Conservation (phyloP, 2,329 filamentous ascomycete species). For the Hymenotorrendiella dingleyae region DNA sequence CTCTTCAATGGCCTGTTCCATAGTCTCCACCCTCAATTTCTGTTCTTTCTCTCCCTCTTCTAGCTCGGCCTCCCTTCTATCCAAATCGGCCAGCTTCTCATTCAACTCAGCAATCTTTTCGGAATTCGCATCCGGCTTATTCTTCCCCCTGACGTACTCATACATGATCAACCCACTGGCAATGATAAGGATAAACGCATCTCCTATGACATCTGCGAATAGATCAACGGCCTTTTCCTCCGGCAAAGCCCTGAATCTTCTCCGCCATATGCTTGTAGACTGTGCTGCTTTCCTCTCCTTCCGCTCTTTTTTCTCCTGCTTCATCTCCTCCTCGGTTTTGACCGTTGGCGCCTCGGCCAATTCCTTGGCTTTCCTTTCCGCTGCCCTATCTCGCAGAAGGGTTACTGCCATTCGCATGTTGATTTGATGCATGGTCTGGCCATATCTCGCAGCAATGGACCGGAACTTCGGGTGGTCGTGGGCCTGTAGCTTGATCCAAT, state of each 20-base stretch:
- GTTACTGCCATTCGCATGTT: slow-evolving; percentile 61
- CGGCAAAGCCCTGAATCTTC: slow-evolving; percentile 57
- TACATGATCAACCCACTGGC: slow-evolving; percentile 53
- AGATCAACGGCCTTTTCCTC: slow-evolving; percentile 61
- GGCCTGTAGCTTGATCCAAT: slow-evolving; percentile 59
- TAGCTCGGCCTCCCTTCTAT: slow-evolving; percentile 42
- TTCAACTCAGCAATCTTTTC: slow-evolving; percentile 48
- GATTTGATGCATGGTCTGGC: slow-evolving; percentile 59
- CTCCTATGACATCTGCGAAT: slow-evolving; percentile 60
- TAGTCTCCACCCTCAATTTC: slow-evolving; percentile 24
- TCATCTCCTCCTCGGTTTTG: slow-evolving; percentile 56
- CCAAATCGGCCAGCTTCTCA: slow-evolving; percentile 47
- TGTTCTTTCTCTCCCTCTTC: slow-evolving; percentile 42
- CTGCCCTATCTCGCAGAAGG: slow-evolving; percentile 49
- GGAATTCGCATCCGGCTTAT: slow-evolving; percentile 53
- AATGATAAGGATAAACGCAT: slow-evolving; percentile 56
- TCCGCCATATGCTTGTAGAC: slow-evolving; percentile 51
- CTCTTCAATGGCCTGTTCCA: slow-evolving; percentile 29
- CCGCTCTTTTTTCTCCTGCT: slow-evolving; percentile 45
- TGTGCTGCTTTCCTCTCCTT: slow-evolving; percentile 30
- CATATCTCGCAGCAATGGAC: slow-evolving; percentile 53
- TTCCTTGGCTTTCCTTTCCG: slow-evolving; percentile 54
- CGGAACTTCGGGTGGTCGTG: slow-evolving; percentile 60
- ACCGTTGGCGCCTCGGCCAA: slow-evolving; percentile 58
- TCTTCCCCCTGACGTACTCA: slow-evolving; percentile 53